These are phyloP conservation scores for Melaleuca alternifolia DNA, from an alignment of 345 rosid species.

Conservation along the genomic window DNA sequence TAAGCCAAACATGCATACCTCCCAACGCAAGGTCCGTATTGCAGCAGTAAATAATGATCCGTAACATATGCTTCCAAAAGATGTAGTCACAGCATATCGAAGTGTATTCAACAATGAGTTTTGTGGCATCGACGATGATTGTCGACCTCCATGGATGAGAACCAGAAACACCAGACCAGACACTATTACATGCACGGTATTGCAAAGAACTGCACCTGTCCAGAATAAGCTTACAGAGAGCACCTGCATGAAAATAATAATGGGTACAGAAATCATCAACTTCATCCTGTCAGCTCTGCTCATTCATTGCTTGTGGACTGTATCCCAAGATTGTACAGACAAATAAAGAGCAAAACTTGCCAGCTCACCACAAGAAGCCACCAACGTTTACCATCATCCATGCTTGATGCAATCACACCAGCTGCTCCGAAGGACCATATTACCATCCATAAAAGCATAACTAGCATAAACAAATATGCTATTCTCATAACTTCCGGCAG, in stretches of 20 bases:
- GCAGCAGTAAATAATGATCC: constrained; percentile 98
- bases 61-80: constrained; percentile 94
- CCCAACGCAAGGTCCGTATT: constrained; percentile 91
- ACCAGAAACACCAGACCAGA: constrained; percentile 92
- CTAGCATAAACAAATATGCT: constrained; percentile 63
- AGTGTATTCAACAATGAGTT: constrained; percentile 58
- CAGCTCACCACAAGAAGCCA: constrained; percentile 99
- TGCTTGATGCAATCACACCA: constrained; percentile 82
- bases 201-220: constrained; percentile 95
- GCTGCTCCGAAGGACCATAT: constrained; percentile 90
- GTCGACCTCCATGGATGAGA: constrained; percentile 74
- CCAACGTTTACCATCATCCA: constrained; percentile 60
- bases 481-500: constrained; percentile 82
- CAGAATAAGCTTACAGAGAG: constrained; percentile 90
- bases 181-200: constrained; percentile 91
- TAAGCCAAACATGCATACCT: constrained; percentile 29
- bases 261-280: constrained; percentile 4
- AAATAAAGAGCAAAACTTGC: constrained; percentile 58
- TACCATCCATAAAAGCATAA: constrained; percentile 84
- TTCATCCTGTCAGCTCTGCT: neutral
- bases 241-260: constrained; percentile 37
- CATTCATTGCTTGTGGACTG: neutral
- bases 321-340: neutral
- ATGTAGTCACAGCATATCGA: constrained; percentile 78
- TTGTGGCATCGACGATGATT: constrained; percentile 68